A percentile compares a stretch with the other conserved stretches of the same genome.
These are phyloP conservation scores for Daedaleopsis nitida DNA, from an alignment of 768 basidiomycete species.

Conservation along the genomic window DNA sequence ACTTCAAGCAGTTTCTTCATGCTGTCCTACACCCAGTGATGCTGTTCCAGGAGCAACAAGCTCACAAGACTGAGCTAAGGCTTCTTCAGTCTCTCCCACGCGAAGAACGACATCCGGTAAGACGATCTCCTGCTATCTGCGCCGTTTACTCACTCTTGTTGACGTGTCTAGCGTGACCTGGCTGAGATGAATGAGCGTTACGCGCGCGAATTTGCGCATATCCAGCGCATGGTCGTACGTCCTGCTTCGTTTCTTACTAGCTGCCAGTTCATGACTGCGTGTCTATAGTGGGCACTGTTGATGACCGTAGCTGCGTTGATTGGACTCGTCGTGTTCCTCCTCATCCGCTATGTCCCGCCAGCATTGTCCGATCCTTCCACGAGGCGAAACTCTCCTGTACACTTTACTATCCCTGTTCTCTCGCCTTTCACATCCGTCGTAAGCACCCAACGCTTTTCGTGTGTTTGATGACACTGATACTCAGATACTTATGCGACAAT, in stretches of 20 bases:
- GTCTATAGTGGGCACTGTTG: conserved; percentile 14
- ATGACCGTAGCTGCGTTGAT: background rate
- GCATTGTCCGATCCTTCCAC: background rate
- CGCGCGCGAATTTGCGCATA: conserved; percentile 47
- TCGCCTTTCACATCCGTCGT: conserved; percentile 83
- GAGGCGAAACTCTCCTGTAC: conserved; percentile 37
- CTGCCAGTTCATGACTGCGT: background rate
- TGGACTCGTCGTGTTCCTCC: background rate
- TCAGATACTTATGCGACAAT: background rate
- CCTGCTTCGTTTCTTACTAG: background rate
- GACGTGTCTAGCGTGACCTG: conserved; percentile 44
- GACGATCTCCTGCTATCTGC: conserved; percentile 16
- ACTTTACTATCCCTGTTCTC: conserved; percentile 78
- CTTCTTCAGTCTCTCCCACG: conserved; percentile 36
- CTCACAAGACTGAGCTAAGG: conserved; percentile 54
- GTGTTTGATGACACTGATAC: background rate
- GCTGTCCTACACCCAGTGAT: conserved; percentile 28
- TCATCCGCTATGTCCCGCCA: background rate
- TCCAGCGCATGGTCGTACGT: conserved; percentile 58
- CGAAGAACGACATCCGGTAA: conserved; percentile 50
- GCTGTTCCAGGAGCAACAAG: conserved; percentile 48
- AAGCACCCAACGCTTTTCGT: conserved; percentile 24
- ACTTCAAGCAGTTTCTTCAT: background rate
- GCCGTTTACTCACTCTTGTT: background rate
- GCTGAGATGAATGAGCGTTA: conserved; percentile 40